Evolutionary conservation across 768 basidiomycete species (phyloP).

Genomic region (Boletus reticulatus): DNA sequence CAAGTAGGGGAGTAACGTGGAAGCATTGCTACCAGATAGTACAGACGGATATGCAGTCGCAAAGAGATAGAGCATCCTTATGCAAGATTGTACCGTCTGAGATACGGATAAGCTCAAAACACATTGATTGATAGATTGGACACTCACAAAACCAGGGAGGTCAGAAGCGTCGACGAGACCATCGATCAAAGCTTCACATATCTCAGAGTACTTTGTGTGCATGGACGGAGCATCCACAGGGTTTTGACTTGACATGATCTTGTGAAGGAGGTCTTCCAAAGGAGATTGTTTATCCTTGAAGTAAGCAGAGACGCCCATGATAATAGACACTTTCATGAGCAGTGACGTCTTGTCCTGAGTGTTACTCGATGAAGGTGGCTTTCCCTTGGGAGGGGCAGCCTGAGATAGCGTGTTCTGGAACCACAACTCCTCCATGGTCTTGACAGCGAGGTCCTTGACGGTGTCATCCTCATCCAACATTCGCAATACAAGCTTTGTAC

Average conservation of each 20-base stretch:
- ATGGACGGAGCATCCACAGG: constrained; percentile 50
- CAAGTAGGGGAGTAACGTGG: constrained; percentile 85
- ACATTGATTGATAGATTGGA: not conserved
- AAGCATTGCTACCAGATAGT: constrained; percentile 80
- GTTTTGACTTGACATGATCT: constrained; percentile 75
- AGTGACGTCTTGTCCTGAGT: constrained; percentile 53
- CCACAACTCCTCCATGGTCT: constrained; percentile 90
- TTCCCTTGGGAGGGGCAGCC: constrained; percentile 37
- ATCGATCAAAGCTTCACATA: constrained; percentile 85
- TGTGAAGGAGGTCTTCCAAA: constrained; percentile 81
- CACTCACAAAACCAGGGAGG: constrained; percentile 70
- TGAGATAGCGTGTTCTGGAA: constrained; percentile 48
- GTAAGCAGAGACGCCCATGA: constrained; percentile 81
- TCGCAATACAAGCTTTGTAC: constrained; percentile 74
- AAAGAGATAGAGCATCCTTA: constrained; percentile 83
- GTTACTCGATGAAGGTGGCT: constrained; percentile 27
- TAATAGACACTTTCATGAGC: constrained; percentile 67
- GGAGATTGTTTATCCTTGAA: constrained; percentile 84
- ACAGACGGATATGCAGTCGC: constrained; percentile 80
- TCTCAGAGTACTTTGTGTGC: constrained; percentile 70
- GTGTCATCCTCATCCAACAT: constrained; percentile 93
- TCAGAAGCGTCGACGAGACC: constrained; percentile 85
- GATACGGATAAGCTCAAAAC: not conserved
- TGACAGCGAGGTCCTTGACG: constrained; percentile 90
- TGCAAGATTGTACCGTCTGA: constrained; percentile 80